Base-by-base conservation (phyloP, 805 yeast genomes). In the Cyberlindnera subsufficiens region DNA sequence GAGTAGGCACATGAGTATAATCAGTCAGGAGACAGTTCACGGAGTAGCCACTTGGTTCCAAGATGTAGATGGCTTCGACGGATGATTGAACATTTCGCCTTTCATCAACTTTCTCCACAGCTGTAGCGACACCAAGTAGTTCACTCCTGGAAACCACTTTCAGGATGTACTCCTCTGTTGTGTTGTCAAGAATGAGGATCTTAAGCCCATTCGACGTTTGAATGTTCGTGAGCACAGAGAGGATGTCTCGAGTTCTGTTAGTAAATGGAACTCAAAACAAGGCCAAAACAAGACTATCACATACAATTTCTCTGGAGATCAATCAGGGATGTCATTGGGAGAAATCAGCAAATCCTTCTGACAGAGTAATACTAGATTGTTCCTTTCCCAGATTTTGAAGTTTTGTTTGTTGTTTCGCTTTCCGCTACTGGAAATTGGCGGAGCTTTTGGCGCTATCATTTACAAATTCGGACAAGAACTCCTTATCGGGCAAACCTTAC, bases 21-120 rank as follows among this genome's bases (percentile, higher is more conserved):
- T 93, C 99, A 0, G 90, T 80, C 38, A 78, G 63, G 17, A 93
- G 71, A 63, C 98, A 90, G 44, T 81, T 82, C 44, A 88, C 65
- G 32, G 82, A 77, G 64, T 76, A 87, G 30, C 66, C 63, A 5
- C 79, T 64, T 1, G 95, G 89, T 39, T 84, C 86, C 15, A 88
- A 63, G 22, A 93, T 65, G 62, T 93, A 93, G 9, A 93, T 67
- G 6, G 89, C 97, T 51, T 84, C 91, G 36, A 86, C 71, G 16
- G 80, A 78, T 2, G 75, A 63, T 59, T 80, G 82, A 15, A 79
- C 72, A 35, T 75, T 74, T 49, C 95, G 71, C 34, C 65, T 67
- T 20, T 74, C 68, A 51, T 84, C 91, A 16, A 87, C 67, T 47
- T 67, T 63, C 54, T 82, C 89, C 15, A 86, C 70, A 13, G 86